phyloP scores from a whole-genome alignment of 768 basidiomycete species.

The Nidularia sp. region DNA sequence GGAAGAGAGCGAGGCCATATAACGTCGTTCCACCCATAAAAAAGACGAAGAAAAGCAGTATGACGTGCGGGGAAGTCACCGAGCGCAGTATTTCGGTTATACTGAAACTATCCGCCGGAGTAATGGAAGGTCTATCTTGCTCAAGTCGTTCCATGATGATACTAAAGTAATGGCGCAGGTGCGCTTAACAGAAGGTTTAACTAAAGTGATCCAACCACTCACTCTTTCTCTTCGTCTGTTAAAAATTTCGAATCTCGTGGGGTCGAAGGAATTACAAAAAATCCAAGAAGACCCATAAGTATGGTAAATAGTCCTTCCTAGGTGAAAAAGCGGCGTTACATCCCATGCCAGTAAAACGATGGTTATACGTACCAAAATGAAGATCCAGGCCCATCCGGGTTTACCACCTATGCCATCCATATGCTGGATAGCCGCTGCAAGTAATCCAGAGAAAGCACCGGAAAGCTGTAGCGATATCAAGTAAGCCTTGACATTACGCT shows the following conservation, averaged over 20 bases:
- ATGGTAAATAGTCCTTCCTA: constrained; percentile 47
- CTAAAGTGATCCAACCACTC: constrained; percentile 1
- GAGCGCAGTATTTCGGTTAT: constrained; percentile 24
- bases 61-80: constrained; percentile 26
- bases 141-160: constrained; percentile 24
- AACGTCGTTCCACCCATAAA: constrained; percentile 30
- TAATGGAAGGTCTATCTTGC: constrained; percentile 25
- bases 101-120: constrained; percentile 22
- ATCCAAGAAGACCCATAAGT: constrained; percentile 38
- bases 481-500: background rate
- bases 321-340: background rate
- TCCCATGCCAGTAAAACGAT: background rate
- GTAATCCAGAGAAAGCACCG: constrained; percentile 60
- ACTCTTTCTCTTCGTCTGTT: constrained; percentile 27
- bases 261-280: constrained; percentile 31
- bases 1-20: constrained; percentile 29
- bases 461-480: constrained; percentile 29
- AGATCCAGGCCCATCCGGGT: constrained; percentile 63
- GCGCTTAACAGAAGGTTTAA: background rate
- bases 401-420: constrained; percentile 49
- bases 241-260: constrained; percentile 23
- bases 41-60: constrained; percentile 26
- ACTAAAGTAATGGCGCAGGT: constrained; percentile 4
- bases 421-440: constrained; percentile 55
- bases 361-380: constrained; percentile 35